Base-by-base conservation (phyloP, 2,329 filamentous ascomycete genomes). In the Pestalotiopsis fici region DNA sequence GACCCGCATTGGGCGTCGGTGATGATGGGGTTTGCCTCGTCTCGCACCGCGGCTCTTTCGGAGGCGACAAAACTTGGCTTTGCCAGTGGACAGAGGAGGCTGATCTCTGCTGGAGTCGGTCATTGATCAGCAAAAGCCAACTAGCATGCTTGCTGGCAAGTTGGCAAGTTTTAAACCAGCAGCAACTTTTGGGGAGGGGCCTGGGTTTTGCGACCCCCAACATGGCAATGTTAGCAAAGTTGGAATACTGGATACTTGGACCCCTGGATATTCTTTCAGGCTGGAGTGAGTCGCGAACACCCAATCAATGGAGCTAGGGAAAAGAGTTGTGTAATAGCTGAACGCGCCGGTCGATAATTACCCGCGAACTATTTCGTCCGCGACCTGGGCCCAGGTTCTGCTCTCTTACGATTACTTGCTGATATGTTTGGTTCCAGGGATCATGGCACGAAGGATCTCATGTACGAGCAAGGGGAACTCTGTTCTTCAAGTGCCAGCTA, bases 281-380 rank as follows among this genome's bases (percentile, higher is more conserved):
- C 9, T n/a, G n/a, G 43, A 12, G 9, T 35, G 59, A 62, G 25
- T 62, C 59, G 37, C 59, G 59, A 62, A 62, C 37, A 47, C 59
- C 59, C 59, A 47, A 25, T 18, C 11, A 15, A n/a, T 28, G n/a
- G 37, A 62, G 59, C 59, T 62, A 62, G 43, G 43, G 43, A 50
- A 35, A 50, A 50, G 43, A 50, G 18, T 50, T 50, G 43, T 50
- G 37, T 23, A 28, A 23, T 62, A 62, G 59, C 37, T 37, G 21
- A 37, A 21, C n/a, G 57, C 57, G 59, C 59, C 59, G 59, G n/a
- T 62, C 37, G 59, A 31, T 35, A 25, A 62, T 62, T 62, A 62
- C 59, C 59, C 59, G 59, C 59, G 13, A 27, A 39, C 28, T 31
- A 60, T 60, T 31, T 21, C 28, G 28, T 60, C 31, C 57, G 27